Base-by-base conservation (phyloP, 1,139 yeast species). In the Pichia cactophila region DNA sequence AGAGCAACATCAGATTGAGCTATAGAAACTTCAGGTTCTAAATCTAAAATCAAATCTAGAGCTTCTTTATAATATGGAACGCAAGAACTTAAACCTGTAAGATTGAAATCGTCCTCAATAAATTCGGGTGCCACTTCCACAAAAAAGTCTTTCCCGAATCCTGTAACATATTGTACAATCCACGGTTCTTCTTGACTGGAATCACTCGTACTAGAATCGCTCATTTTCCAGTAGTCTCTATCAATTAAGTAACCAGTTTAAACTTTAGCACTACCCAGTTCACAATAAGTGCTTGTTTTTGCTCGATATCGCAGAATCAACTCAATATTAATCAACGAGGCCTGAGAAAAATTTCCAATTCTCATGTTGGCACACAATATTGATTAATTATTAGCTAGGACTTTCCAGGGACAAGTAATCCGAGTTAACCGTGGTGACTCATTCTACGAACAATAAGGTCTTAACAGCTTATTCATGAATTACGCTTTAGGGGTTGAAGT, bases 21-120 rank as follows among this genome's bases (percentile, higher is more conserved):
- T 47, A 71, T 71, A 29, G 72, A 75, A 53, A 62, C 67, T 50
- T 85, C 85, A 1, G 95, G 88, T 59, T 87, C 96, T 45, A 88
- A 80, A 64, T 90, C 97, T 56, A 92, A 72, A 53, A 92, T 89
- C 58, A 94, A 77, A 67, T 90, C 96, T 56, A 92, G 70, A 5
- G 97, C 97, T 64, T 89, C 96, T 63, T 92, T 74, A 67, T 90
- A 92, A 65, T 83, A 86, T 9, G 97, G 96, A 5, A 92, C 96
- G 56, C 86, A 81, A 61, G 82, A 78, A 31, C 86, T 77, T 51
- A 92, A 74, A 2, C 97, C 97, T 1, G 97, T 90, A 59, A 92
- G 74, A 63, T 92, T 92, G 73, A 92, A 92, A 61, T 92, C 97
- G 67, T 92, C 99, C 61, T 90, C 97, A 56, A 92, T 88, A 65